Percentiles rank a stretch among this genome's conserved stretches.
These are phyloP conservation scores for Hymenoscyphus repandus DNA, from an alignment of 2,329 filamentous ascomycete species.

Conservation along the genomic window DNA sequence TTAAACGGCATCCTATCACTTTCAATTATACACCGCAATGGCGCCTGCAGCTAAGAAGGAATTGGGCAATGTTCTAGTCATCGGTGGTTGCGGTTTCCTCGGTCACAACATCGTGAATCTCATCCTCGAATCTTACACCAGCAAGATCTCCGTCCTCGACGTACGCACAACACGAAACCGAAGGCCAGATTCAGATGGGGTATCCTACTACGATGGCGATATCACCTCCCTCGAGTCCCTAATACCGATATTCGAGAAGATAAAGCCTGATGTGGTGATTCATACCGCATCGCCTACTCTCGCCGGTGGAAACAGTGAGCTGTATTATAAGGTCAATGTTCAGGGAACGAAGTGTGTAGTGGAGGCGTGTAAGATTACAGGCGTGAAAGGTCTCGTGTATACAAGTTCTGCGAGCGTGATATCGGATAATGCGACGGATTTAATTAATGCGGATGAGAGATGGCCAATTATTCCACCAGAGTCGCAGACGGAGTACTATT, in stretches of 20 bases:
- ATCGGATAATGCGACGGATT: conserved; percentile 72
- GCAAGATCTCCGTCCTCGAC: conserved; percentile 64
- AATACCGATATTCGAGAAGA: conserved; percentile 55
- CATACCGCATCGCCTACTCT: conserved; percentile 76
- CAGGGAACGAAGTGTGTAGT: conserved; percentile 77
- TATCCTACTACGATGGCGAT: conserved; percentile 69
- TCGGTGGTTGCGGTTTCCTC: conserved; percentile 80
- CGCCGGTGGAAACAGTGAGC: conserved; percentile 48
- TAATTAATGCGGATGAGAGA: conserved; percentile 79
- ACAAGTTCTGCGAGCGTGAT: conserved; percentile 86
- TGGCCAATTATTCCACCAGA: conserved; percentile 71
- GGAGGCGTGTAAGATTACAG: conserved; percentile 62
- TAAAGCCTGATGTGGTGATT: conserved; percentile 76
- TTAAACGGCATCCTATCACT: neutral
- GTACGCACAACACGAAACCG: conserved; percentile 67
- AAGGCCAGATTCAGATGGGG: conserved; percentile 45
- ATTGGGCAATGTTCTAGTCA: conserved; percentile 67
- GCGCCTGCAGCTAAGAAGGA: conserved; percentile 15
- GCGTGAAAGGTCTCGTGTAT: conserved; percentile 80
- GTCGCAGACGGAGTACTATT: conserved; percentile 75
- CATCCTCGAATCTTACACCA: conserved; percentile 54
- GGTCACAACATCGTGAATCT: conserved; percentile 77
- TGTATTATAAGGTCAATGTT: conserved; percentile 81
- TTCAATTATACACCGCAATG: conserved; percentile 5
- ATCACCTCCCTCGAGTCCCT: conserved; percentile 65